Conservation (phyloP, 306 rosid genomes). For the Purshia tridentata region DNA sequence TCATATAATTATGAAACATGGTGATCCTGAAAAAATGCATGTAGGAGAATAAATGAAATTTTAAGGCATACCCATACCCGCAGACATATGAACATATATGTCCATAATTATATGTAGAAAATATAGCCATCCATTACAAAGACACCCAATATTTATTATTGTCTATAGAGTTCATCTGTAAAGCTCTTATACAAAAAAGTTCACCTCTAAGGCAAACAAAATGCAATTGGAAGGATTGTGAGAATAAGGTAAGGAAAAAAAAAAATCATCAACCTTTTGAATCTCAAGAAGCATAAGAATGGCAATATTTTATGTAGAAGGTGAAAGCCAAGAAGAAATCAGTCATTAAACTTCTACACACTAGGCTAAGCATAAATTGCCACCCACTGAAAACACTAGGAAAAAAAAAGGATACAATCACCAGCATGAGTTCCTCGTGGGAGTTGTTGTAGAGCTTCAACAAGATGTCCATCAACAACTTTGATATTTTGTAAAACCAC, state of each 20-base stretch:
- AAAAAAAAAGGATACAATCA: constrained; percentile 74
- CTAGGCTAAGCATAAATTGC: background rate
- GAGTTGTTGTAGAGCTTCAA: constrained; percentile 63
- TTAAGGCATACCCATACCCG: background rate
- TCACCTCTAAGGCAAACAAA: background rate
- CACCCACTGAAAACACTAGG: background rate
- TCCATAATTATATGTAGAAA: background rate
- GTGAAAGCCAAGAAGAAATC: background rate
- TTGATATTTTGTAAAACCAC: constrained; percentile 59
- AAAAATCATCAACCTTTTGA: background rate
- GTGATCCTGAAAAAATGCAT: background rate
- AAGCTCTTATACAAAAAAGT: background rate
- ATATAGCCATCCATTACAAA: background rate
- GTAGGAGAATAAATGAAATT: background rate
- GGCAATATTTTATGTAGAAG: background rate
- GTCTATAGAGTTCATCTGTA: background rate
- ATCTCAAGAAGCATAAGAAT: background rate
- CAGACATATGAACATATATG: too few species aligned
- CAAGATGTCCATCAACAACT: constrained; percentile 78
- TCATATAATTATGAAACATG: background rate
- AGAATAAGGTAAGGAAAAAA: background rate
- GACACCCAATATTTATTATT: background rate
- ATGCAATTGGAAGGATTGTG: background rate
- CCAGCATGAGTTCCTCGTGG: constrained; percentile 73
- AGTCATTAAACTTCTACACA: background rate